Conservation (phyloP, 139 green algal species). For the Trebouxia sp. region DNA sequence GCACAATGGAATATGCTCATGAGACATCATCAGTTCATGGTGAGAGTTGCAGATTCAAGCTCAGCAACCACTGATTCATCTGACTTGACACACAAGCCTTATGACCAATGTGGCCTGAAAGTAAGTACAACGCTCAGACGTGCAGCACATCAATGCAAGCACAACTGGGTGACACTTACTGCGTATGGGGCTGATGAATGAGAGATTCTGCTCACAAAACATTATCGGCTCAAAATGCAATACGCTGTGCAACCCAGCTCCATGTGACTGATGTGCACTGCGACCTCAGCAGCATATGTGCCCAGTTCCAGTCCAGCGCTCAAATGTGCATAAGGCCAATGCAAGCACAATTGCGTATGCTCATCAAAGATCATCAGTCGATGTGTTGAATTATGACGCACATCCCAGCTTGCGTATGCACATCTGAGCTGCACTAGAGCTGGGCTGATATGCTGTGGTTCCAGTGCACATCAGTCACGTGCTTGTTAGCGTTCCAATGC, state of each 20-base stretch:
- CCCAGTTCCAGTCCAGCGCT: slow-evolving; percentile 7
- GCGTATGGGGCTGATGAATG: not conserved
- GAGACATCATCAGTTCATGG: not conserved
- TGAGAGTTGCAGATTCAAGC: not conserved
- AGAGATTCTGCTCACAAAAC: not conserved
- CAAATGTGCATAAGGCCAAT: not conserved
- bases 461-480: not conserved
- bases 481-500: not conserved
- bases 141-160: too few relatives aligned
- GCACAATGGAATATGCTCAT: not conserved
- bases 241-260: slow-evolving; percentile 2
- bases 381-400: not conserved
- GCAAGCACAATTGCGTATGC: not conserved
- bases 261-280: slow-evolving; percentile 7
- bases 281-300: not conserved
- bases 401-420: not conserved
- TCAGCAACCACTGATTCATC: not conserved
- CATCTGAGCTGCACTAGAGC: slow-evolving; percentile 4
- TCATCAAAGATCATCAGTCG: slow-evolving; percentile 5
- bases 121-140: not conserved
- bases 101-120: not conserved
- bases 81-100: not conserved
- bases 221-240: not conserved
- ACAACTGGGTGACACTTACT: too few relatives aligned
- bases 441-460: slow-evolving; percentile 13